These are phyloP conservation scores for Lathyrus oleraceus DNA, from an alignment of 306 rosid genomes.

Conservation along the genomic window DNA sequence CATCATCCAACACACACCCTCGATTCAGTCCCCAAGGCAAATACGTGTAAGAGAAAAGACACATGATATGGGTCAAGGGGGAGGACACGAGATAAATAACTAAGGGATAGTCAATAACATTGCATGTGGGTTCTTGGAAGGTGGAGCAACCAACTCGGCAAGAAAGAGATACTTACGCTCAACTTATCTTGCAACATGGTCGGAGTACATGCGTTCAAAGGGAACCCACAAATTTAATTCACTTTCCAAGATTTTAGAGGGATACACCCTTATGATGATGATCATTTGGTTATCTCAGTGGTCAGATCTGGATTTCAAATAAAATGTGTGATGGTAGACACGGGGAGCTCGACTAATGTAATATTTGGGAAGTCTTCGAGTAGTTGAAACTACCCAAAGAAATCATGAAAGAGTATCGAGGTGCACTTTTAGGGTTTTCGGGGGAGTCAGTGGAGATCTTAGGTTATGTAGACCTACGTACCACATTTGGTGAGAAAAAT, in stretches of 20 bases:
- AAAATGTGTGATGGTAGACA: neutral
- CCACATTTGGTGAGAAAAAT: neutral
- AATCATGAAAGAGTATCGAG: neutral
- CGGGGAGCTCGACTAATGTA: neutral
- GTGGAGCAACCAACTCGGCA: neutral
- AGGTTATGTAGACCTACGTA: neutral
- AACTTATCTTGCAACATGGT: neutral
- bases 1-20: neutral
- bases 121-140: neutral
- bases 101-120: neutral
- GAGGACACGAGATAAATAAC: neutral
- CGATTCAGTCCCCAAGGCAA: neutral
- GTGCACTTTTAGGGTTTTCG: neutral
- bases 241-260: neutral
- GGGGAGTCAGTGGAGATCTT: neutral
- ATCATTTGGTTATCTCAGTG: neutral
- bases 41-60: neutral
- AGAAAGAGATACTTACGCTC: neutral
- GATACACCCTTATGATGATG: neutral
- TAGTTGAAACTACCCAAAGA: neutral
- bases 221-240: neutral
- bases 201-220: neutral
- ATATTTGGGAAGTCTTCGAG: neutral
- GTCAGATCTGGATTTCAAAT: neutral
- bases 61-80: neutral